Conservation (phyloP, 2,329 filamentous ascomycete genomes). For the Clarireedia hainanense region DNA sequence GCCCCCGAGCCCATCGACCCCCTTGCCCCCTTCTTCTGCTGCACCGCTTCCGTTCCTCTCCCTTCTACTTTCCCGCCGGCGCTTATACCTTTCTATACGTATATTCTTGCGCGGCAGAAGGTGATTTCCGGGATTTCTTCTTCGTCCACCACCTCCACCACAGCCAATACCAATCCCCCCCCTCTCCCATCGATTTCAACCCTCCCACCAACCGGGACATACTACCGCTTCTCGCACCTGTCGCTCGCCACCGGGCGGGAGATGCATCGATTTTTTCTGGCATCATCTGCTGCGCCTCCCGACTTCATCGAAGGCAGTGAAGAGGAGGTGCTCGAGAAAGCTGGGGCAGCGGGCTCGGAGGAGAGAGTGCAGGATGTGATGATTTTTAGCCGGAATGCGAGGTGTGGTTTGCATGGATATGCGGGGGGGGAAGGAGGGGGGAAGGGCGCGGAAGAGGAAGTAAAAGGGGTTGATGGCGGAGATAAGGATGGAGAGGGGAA, state of each 20-base stretch:
- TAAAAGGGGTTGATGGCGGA: too few relatives aligned
- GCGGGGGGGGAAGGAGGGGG: neutral
- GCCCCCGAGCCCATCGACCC: neutral
- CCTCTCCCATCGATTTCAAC: neutral
- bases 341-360: neutral
- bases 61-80: neutral
- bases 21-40: neutral
- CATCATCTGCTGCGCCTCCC: neutral
- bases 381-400: conserved; percentile 8
- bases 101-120: neutral
- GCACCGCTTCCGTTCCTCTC: neutral
- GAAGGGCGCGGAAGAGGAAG: too few relatives aligned
- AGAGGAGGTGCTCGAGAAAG: neutral
- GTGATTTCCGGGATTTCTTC: neutral
- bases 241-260: neutral
- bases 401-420: neutral
- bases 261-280: neutral
- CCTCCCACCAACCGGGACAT: neutral
- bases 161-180: neutral
- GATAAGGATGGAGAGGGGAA: too few relatives aligned
- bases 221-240: conserved; percentile 2
- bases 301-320: neutral
- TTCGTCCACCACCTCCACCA: neutral
- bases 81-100: neutral
- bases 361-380: conserved; percentile 4